These are phyloP conservation scores for Xylariaceae sp. DNA, from an alignment of 2,329 filamentous ascomycete species.

Conservation along the genomic window DNA sequence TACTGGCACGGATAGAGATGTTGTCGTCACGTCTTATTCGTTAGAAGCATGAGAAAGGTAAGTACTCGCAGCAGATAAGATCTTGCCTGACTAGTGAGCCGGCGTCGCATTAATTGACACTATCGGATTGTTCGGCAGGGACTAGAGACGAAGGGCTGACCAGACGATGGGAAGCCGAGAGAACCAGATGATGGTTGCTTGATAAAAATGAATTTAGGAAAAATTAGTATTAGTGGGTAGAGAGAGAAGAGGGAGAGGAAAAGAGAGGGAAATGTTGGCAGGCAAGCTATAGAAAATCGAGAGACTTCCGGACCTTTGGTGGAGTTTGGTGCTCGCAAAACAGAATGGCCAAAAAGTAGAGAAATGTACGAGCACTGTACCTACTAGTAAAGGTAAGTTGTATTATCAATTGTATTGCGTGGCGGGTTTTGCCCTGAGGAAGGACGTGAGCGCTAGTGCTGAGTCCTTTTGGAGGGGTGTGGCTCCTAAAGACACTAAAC, in stretches of 20 bases:
- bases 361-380: background rate
- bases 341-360: background rate
- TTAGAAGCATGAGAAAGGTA: conserved; percentile 12
- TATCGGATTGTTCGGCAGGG: background rate
- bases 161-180: no score
- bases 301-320: background rate
- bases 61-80: conserved; percentile 18
- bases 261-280: background rate
- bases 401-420: background rate
- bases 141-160: background rate
- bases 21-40: conserved; percentile 24
- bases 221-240: background rate
- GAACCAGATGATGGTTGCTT: no score
- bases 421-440: no score
- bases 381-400: background rate
- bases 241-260: background rate
- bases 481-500: background rate
- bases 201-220: no score
- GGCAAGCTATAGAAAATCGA: background rate
- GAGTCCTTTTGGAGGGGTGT: background rate
- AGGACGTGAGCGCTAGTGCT: background rate
- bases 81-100: conserved; percentile 16
- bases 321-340: background rate
- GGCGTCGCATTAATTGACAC: background rate
- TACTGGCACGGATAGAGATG: conserved; percentile 13